A percentile compares a stretch with the other conserved stretches of the same genome.
phyloP scores from a whole-genome alignment of 2,329 filamentous ascomycete genomes.

The Scedosporium minutisporum region DNA sequence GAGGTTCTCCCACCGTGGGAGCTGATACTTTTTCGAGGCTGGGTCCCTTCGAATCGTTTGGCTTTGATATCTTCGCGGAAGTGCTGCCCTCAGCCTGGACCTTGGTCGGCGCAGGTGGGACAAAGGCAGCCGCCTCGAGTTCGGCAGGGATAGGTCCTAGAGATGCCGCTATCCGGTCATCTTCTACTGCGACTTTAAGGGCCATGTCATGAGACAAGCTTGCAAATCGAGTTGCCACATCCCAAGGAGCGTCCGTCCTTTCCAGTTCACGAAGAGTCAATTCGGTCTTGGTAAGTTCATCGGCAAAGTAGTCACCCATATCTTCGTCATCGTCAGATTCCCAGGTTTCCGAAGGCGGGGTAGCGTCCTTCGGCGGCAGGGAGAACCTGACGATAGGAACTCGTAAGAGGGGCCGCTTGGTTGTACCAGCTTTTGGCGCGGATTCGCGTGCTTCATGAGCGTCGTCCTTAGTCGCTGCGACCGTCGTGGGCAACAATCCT shows the following conservation, averaged over 20 bases:
- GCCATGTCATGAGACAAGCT: constrained; percentile 38
- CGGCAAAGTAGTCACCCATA: constrained; percentile 46
- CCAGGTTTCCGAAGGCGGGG: constrained; percentile 14
- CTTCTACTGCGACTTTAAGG: constrained; percentile 34
- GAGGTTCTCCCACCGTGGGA: background rate
- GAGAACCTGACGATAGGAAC: constrained; percentile 25
- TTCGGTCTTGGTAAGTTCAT: constrained; percentile 42
- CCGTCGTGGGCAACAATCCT: background rate
- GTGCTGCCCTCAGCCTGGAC: background rate
- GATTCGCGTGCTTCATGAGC: background rate
- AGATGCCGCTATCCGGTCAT: constrained; percentile 24
- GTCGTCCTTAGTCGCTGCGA: background rate
- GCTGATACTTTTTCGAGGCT: background rate
- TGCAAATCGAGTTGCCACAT: constrained; percentile 36
- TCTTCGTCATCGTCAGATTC: constrained; percentile 49
- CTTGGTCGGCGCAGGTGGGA: background rate
- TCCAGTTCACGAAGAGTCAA: constrained; percentile 36
- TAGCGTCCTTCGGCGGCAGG: constrained; percentile 26
- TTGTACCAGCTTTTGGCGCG: background rate
- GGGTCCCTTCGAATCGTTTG: background rate
- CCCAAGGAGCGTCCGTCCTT: constrained; percentile 26
- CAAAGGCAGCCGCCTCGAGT: background rate
- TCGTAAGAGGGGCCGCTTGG: constrained; percentile 15
- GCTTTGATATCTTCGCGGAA: no score
- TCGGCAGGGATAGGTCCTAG: background rate